Conservation (phyloP, 768 basidiomycete genomes). For the Psilocybe azurescens region DNA sequence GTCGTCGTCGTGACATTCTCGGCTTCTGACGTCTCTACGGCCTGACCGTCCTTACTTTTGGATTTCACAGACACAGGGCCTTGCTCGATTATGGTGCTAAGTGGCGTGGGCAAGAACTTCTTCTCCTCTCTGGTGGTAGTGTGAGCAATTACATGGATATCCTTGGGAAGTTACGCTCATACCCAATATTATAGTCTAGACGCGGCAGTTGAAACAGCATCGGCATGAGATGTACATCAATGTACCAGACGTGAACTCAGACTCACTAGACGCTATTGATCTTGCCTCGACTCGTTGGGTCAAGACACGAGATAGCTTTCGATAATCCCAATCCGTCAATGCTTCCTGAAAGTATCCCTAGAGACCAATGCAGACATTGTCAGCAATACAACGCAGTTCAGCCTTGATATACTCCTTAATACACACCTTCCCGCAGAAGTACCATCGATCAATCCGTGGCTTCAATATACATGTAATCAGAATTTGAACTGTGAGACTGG, state of each 20-base stretch:
- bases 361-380: not conserved
- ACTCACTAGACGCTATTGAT: constrained; percentile 25
- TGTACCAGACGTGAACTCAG: not conserved
- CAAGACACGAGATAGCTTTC: constrained; percentile 21
- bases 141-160: not conserved
- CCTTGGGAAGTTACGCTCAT: not conserved
- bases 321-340: constrained; percentile 7
- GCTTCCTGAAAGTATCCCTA: constrained; percentile 21
- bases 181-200: constrained; percentile 14
- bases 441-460: constrained; percentile 11
- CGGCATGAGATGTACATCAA: not conserved
- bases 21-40: not conserved
- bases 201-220: not conserved
- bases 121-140: not conserved
- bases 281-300: constrained; percentile 19
- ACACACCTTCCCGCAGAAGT: not conserved
- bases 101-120: constrained; percentile 7
- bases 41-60: not conserved
- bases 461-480: not conserved
- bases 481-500: not conserved
- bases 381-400: too few relatives aligned
- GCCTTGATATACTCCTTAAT: not conserved
- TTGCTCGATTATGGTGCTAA: not conserved
- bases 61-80: not conserved
- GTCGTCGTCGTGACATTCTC: not conserved